Percentiles rank a stretch among this genome's conserved stretches.
Conservation (phyloP, 1,284 basidiomycete species). For the Irpex rosettiformis region DNA sequence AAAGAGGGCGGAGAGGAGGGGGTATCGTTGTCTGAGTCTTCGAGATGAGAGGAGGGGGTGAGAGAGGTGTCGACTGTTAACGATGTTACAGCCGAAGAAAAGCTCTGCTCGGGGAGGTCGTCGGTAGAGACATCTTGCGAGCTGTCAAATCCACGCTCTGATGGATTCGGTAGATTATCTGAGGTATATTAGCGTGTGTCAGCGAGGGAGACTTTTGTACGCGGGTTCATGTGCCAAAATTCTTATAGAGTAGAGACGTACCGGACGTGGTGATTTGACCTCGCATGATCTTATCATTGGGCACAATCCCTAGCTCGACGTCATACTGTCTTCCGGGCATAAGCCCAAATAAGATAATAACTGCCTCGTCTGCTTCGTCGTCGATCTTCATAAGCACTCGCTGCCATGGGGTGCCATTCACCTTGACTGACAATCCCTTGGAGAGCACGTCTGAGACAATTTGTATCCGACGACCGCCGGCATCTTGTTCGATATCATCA, state of each 20-base stretch:
- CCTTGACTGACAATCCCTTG: conserved; percentile 71
- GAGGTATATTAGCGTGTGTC: background rate
- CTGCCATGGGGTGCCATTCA: conserved; percentile 73
- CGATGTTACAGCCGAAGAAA: conserved; percentile 8
- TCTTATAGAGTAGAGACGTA: conserved; percentile 21
- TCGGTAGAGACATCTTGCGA: background rate
- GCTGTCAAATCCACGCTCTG: conserved; percentile 4
- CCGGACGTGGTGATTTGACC: conserved; percentile 61
- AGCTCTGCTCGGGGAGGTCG: background rate
- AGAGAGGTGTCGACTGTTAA: conserved; percentile 3
- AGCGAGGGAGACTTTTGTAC: background rate
- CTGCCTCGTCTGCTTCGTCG: conserved; percentile 72
- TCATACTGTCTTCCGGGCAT: conserved; percentile 80
- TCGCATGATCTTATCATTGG: conserved; percentile 49
- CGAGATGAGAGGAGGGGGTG: conserved; percentile 5
- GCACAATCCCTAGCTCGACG: conserved; percentile 69
- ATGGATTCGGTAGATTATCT: background rate
- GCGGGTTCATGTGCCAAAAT: background rate
- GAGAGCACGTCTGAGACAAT: conserved; percentile 65
- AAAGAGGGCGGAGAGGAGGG: conserved; percentile 26
- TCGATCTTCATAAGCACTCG: conserved; percentile 73
- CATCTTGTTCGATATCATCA: conserved; percentile 37
- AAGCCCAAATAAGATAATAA: conserved; percentile 78
- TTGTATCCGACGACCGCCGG: conserved; percentile 29
- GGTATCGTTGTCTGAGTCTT: conserved; percentile 8